Evolutionary conservation across 2,329 filamentous ascomycete species (phyloP).

Genomic region (Rachicladosporium sp.): DNA sequence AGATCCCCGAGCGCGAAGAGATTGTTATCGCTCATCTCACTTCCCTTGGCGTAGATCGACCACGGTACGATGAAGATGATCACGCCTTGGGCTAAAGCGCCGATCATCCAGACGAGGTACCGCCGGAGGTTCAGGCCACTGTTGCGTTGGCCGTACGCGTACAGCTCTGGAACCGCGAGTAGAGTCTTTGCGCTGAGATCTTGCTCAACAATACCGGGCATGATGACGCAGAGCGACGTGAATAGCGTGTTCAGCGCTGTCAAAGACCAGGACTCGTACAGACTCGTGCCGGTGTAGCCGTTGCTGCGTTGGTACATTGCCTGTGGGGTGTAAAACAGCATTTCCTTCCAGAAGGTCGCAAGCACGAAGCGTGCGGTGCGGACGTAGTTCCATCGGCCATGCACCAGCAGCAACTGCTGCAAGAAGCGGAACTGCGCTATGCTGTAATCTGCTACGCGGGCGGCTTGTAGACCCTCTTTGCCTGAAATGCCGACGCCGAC

Average conservation of each 20-base stretch:
- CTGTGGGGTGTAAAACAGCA: constrained; percentile 40
- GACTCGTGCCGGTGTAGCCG: constrained; percentile 75
- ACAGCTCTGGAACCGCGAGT: constrained; percentile 71
- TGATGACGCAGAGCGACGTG: constrained; percentile 71
- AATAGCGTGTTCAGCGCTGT: constrained; percentile 93
- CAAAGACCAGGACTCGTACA: constrained; percentile 74
- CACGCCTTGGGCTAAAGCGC: constrained; percentile 62
- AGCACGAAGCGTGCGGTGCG: constrained; percentile 50
- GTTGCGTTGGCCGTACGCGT: constrained; percentile 64
- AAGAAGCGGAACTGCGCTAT: constrained; percentile 82
- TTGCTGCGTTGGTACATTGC: constrained; percentile 68
- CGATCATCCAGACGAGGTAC: constrained; percentile 70
- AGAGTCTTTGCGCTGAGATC: constrained; percentile 64
- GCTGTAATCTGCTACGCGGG: constrained; percentile 73
- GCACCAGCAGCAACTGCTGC: constrained; percentile 31
- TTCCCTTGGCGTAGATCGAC: constrained; percentile 48
- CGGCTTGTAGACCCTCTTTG: constrained; percentile 75
- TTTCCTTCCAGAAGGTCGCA: constrained; percentile 78
- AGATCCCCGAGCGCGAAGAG: constrained; percentile 64
- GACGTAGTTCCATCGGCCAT: constrained; percentile 39
- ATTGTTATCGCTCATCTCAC: constrained; percentile 53
- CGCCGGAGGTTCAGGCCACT: constrained; percentile 66
- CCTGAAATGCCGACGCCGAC: constrained; percentile 82
- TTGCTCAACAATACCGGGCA: constrained; percentile 73
- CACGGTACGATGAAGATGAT: constrained; percentile 63